Base-by-base conservation (phyloP, 225 moss, liverwort and hornwort species). In the Physcomitrium patens region DNA sequence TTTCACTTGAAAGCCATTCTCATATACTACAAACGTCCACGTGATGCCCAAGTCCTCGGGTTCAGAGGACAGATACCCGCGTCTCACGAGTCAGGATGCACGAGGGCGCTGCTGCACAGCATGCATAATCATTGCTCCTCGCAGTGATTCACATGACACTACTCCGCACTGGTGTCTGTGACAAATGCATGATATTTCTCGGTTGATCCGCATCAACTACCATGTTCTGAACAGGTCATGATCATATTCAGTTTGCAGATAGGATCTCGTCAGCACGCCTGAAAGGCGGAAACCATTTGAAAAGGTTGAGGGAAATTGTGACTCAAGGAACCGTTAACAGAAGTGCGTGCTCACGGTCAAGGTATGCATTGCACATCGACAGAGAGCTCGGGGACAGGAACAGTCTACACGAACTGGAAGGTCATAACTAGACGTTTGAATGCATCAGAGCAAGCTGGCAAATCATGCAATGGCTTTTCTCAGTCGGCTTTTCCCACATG, bases 111-210 rank as follows among this genome's bases (percentile, higher is more conserved):
- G 66, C 46, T 75, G 63, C 56, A 60, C 19, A 72, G 28, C 49
- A 37, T 37, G 31, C 31, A 48, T 49, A 57, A 67, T 75, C 75
- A 75, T 75, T 75, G 58, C 56, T 55, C 37, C 46, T 23, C 65
- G 46, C 75, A 75, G 56, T 56, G 66, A 18, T 66, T 56, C 75
- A 75, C 66, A 75, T 66, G 66, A 47, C 66, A 75, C 55, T 12
- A 22, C 22, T 22, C 22, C 31, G 2, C 31, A 37, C 31, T 20
- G 8, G 9, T 55, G 20, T 19, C 20, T 5, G 55, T 19, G 20
- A 1, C 8, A 7, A 55, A 19, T 55, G 55, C 55, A 55, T 55
- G 20, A 15, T 52, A 7, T 52, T 49, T 49, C n/a, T 52, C 16
- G 22, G 55, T 55, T 55, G 20, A 20, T 55, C 55, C 20, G 1